Evolutionary conservation across 306 rosid genomes (phyloP).

Genomic region (Quercus ilex): DNA sequence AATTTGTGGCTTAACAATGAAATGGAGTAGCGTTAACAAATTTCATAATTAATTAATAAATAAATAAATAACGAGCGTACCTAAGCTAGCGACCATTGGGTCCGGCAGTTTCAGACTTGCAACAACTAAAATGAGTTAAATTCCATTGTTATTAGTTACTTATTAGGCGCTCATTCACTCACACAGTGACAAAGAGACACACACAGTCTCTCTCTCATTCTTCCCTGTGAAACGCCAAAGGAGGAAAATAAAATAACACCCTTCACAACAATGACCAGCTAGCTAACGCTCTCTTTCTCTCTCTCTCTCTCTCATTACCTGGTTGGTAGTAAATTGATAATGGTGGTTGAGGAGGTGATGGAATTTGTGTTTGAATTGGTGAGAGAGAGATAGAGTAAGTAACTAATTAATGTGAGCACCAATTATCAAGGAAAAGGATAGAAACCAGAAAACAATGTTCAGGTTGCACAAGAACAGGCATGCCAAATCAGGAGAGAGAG

Average conservation of each 20-base stretch:
- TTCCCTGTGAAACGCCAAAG: constrained; percentile 40
- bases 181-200: neutral
- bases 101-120: too few species aligned
- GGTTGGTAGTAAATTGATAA: constrained; percentile 52
- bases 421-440: neutral
- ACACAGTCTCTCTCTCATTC: constrained; percentile 14
- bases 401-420: neutral
- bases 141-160: too few species aligned
- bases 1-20: too few species aligned
- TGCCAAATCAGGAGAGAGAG: constrained; percentile 48
- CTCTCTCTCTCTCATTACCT: constrained; percentile 23
- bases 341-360: constrained; percentile 40
- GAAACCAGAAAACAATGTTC: constrained; percentile 48
- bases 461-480: constrained; percentile 61
- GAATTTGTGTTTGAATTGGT: constrained; percentile 2
- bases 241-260: constrained; percentile 53
- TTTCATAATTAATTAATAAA: too few species aligned
- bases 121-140: too few species aligned
- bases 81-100: too few species aligned
- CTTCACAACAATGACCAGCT: constrained; percentile 64
- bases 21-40: too few species aligned
- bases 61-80: too few species aligned
- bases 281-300: constrained; percentile 53
- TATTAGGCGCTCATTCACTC: too few species aligned
- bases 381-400: constrained; percentile 9